These are phyloP conservation scores for Musa beccarii DNA, from an alignment of 176 grass and related monocot genomes.

Conservation along the genomic window DNA sequence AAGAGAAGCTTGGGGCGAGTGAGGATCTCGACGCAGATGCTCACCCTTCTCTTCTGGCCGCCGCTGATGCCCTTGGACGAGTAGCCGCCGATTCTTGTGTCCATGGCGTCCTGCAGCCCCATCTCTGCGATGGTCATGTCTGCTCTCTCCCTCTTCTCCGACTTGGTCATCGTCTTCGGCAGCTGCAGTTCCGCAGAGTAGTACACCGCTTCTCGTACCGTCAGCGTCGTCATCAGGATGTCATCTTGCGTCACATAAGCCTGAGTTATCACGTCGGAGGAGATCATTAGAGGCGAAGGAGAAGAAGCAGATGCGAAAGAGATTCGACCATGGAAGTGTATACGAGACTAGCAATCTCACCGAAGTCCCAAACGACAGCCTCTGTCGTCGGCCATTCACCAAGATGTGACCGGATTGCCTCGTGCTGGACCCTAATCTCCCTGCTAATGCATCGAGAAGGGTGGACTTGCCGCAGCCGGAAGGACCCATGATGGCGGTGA, in stretches of 20 bases:
- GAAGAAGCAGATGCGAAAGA: not conserved
- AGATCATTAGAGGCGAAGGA: not conserved
- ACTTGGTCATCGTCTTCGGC: conserved; percentile 37
- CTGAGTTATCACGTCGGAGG: conserved; percentile 7
- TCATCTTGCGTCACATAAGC: conserved; percentile 97
- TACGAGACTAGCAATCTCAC: conserved; percentile 2
- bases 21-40: conserved; percentile 82
- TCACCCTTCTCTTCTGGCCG: conserved; percentile 65
- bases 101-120: conserved; percentile 51
- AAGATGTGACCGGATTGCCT: conserved; percentile 70
- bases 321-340: no score
- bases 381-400: conserved; percentile 61
- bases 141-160: conserved; percentile 53
- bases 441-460: conserved; percentile 75
- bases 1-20: conserved; percentile 68
- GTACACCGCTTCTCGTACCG: conserved; percentile 58
- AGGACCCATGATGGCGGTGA: conserved; percentile 87
- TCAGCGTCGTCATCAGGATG: conserved; percentile 79
- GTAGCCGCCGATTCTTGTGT: conserved; percentile 76
- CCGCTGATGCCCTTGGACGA: conserved; percentile 71
- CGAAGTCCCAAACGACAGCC: conserved; percentile 62
- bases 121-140: conserved; percentile 76
- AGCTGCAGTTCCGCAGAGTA: conserved; percentile 86
- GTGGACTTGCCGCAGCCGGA: conserved; percentile 96
- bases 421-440: conserved; percentile 49